Conservation (phyloP, 768 basidiomycete genomes). For the Rhizopogon rudus region DNA sequence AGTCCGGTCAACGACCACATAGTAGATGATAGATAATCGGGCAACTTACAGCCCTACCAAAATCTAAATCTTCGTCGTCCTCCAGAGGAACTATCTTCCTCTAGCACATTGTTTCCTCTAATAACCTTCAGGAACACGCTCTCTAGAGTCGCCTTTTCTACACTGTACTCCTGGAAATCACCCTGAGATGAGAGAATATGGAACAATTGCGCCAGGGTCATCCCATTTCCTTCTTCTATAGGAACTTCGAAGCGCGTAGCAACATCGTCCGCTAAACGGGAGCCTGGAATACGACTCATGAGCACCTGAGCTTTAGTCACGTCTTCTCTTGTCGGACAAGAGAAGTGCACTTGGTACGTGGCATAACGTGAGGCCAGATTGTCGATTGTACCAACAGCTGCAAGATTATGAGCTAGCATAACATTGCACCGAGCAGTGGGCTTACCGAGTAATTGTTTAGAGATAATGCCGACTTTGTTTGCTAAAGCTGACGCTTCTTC, state of each 20-base stretch:
- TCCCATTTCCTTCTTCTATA: conserved; percentile 23
- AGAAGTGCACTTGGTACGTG: conserved; percentile 74
- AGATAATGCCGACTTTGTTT: conserved; percentile 71
- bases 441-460: conserved; percentile 63
- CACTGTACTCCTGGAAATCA: conserved; percentile 62
- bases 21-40: no score
- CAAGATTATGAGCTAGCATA: neutral
- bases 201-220: conserved; percentile 59
- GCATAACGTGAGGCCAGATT: conserved; percentile 63
- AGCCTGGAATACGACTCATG: conserved; percentile 59
- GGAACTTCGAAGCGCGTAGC: conserved; percentile 75
- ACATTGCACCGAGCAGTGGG: neutral
- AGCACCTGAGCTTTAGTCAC: conserved; percentile 49
- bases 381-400: conserved; percentile 65
- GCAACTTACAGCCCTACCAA: conserved; percentile 4
- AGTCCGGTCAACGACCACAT: no score
- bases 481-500: conserved; percentile 79
- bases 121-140: conserved; percentile 72
- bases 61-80: conserved; percentile 8
- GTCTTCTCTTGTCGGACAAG: conserved; percentile 60
- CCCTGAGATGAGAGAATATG: conserved; percentile 45
- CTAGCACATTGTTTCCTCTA: conserved; percentile 51
- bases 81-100: conserved; percentile 32
- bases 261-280: conserved; percentile 66
- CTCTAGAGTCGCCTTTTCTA: conserved; percentile 65